Base-by-base conservation (phyloP, 495 filamentous ascomycete species). In the Trichoderma reesei region DNA sequence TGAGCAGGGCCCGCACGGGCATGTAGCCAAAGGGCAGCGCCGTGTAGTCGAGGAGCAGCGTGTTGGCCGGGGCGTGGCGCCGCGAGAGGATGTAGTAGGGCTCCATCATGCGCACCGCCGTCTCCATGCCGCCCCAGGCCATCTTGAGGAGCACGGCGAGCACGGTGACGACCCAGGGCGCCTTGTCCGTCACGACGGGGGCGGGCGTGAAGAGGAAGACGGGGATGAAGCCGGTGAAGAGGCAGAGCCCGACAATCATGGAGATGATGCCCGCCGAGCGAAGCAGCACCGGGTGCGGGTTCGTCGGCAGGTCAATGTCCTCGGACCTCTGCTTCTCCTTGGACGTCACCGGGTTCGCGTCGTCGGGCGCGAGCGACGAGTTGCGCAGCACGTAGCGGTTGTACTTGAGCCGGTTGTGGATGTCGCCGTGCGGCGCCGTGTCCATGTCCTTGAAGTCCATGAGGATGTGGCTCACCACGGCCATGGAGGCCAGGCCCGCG, bases 361-460 rank as follows among this genome's bases (percentile, higher is more conserved):
- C 78, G 67, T 82, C 79, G 1, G 83, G 79, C 9, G 78, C 76
- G 0, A 91, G 77, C 5, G 83, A 85, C 7, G 85, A 86, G 68
- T 89, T 89, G 62, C 86, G 85, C 8, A 91, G 73, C 18, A 85
- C 79, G 69, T 90, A 91, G 34, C 88, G 84, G 34, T 83, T 81
- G 59, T 83, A 70, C 59, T 82, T 83, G 18, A 91, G 79, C 65
- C 78, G 80, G 64, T 84, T 74, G 71, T 90, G 88, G 63, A 91
- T 90, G 59, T 82, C 77, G 44, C 82, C 71, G n/a, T 85, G 83
- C 2, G 74, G 79, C 8, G 85, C 86, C 0, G 82, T 81, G 70
- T 91, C 88, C 72, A 90, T 79, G 66, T 86, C 85, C 66, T 85
- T 84, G 67, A 91, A 90, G 68, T 91, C 88, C 72, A 82, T 85